Conservation (phyloP, 345 rosid species). For the Dimocarpus longan region DNA sequence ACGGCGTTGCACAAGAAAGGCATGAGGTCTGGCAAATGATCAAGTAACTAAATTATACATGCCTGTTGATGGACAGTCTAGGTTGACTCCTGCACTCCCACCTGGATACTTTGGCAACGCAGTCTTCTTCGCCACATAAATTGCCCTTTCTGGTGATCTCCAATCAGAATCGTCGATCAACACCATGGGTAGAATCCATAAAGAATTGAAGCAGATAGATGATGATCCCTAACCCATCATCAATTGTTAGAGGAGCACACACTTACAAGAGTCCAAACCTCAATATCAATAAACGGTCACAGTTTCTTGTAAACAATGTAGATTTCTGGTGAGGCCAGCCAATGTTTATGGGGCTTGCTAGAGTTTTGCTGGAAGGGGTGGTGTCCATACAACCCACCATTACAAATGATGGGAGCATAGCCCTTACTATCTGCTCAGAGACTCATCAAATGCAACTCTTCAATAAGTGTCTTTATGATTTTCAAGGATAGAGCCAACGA, state of each 20-base stretch:
- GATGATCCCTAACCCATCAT: background rate
- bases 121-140: background rate
- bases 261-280: constrained; percentile 12
- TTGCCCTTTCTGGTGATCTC: constrained; percentile 22
- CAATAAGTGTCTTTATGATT: background rate
- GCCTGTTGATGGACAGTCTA: background rate
- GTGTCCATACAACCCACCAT: constrained; percentile 4
- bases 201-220: constrained; percentile 31
- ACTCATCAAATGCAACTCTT: constrained; percentile 17
- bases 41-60: background rate
- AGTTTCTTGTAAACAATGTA: background rate
- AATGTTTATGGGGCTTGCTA: background rate
- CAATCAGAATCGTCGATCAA: constrained; percentile 25
- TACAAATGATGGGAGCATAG: background rate
- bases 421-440: constrained; percentile 9
- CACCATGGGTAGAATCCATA: constrained; percentile 34
- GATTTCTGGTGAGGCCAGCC: constrained; percentile 30
- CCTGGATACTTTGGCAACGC: background rate
- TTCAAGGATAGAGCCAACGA: too few species aligned
- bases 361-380: constrained; percentile 2
- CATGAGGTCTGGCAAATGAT: background rate
- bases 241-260: background rate
- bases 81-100: constrained; percentile 2
- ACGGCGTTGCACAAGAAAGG: constrained; percentile 35
- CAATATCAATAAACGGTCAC: background rate